Percentiles rank a stretch among this genome's conserved stretches.
These are phyloP conservation scores for Aureobasidium sp. DNA, from an alignment of 2,329 filamentous ascomycete species.

Conservation along the genomic window DNA sequence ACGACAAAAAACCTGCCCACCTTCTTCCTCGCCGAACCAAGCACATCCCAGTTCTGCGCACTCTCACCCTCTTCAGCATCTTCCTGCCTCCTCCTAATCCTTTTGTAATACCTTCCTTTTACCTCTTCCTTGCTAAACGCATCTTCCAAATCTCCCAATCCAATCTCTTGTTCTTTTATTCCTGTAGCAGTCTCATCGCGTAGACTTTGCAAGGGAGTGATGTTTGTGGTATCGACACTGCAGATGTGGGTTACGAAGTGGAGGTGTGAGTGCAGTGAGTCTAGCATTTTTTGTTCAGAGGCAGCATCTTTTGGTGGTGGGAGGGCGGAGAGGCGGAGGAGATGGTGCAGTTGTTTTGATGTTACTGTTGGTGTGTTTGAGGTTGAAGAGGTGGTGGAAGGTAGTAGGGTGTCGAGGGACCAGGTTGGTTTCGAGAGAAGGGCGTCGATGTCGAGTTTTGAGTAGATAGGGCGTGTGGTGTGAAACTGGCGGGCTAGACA, in stretches of 20 bases:
- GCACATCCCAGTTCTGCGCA: conserved; percentile 72
- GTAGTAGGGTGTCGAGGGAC: conserved; percentile 60
- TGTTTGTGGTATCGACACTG: conserved; percentile 74
- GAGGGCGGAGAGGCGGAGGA: conserved; percentile 90
- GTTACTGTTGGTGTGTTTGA: conserved; percentile 58
- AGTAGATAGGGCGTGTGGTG: neutral
- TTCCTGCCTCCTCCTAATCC: conserved; percentile 55
- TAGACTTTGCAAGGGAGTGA: conserved; percentile 81
- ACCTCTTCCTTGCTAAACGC: conserved; percentile 67
- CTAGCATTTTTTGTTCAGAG: conserved; percentile 76
- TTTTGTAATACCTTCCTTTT: conserved; percentile 58
- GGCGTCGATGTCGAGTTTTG: conserved; percentile 35
- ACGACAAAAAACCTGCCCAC: conserved; percentile 83
- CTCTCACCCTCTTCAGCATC: conserved; percentile 40
- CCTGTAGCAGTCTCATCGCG: conserved; percentile 78
- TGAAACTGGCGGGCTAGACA: neutral
- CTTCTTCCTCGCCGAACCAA: conserved; percentile 71
- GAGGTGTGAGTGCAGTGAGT: conserved; percentile 82
- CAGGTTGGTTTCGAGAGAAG: conserved; percentile 77
- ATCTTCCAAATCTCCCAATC: conserved; percentile 61
- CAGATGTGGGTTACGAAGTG: conserved; percentile 93
- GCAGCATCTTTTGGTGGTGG: conserved; percentile 70
- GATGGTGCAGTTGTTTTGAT: conserved; percentile 77
- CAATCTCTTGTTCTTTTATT: conserved; percentile 63
- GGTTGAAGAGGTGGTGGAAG: conserved; percentile 5